Conservation (phyloP, 2,329 filamentous ascomycete genomes). For the Alternaria novae-zelandiae region DNA sequence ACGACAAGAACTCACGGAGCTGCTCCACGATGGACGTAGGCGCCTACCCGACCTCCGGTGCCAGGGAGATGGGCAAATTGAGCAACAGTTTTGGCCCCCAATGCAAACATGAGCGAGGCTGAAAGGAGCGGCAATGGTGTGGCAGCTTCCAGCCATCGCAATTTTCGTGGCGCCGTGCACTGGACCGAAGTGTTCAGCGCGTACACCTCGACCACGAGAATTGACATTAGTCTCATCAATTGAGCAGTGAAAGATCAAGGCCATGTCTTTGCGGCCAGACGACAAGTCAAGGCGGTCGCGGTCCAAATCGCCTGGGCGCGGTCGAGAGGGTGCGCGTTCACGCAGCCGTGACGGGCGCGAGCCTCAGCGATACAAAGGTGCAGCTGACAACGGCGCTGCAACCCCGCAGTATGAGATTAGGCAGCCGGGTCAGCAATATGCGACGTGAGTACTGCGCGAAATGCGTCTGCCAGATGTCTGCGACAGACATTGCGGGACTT, state of each 20-base stretch:
- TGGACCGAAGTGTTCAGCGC: background rate
- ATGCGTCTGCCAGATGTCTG: background rate
- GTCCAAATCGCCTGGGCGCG: slow-evolving; percentile 51
- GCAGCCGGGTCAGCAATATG: slow-evolving; percentile 46
- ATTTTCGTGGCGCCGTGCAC: slow-evolving; percentile 15
- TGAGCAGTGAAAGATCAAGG: background rate
- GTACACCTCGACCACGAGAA: slow-evolving; percentile 4
- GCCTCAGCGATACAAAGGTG: slow-evolving; percentile 38
- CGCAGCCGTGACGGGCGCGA: slow-evolving; percentile 50
- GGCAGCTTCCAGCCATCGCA: slow-evolving; percentile 26
- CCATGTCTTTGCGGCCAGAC: slow-evolving; percentile 52
- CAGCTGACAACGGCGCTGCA: slow-evolving; percentile 37
- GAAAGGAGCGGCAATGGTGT: slow-evolving; percentile 15
- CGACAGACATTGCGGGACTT: slow-evolving; percentile 6
- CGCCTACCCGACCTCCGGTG: background rate
- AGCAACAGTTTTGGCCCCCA: slow-evolving; percentile 19
- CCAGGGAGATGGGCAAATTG: background rate
- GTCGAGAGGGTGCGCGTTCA: slow-evolving; percentile 48
- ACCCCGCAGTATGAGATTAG: slow-evolving; percentile 50
- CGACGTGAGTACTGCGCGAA: slow-evolving; percentile 38
- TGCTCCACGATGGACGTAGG: background rate
- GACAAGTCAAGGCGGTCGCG: slow-evolving; percentile 50
- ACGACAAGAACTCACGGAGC: background rate
- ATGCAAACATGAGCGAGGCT: slow-evolving; percentile 12
- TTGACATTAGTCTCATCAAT: background rate